phyloP scores from a whole-genome alignment of 176 grass and related monocot species.

The Carex parvula region DNA sequence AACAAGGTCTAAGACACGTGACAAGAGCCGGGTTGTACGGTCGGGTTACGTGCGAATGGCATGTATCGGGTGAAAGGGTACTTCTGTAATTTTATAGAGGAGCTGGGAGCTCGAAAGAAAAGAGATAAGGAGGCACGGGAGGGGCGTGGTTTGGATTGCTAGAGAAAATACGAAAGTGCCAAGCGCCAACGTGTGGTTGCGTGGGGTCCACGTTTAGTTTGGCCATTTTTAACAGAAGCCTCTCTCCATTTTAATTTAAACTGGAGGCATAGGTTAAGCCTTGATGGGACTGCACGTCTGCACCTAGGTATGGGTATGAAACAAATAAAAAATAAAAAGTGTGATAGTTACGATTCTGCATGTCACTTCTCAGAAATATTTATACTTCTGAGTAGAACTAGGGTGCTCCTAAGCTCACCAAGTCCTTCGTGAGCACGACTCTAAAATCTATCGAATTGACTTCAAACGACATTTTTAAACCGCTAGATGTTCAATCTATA shows the following conservation, averaged over 20 bases:
- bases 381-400: too few species aligned
- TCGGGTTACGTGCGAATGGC: neutral
- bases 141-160: neutral
- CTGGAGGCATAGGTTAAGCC: neutral
- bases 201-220: neutral
- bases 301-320: too few species aligned
- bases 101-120: neutral
- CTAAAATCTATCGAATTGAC: too few species aligned
- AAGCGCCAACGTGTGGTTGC: constrained; percentile 16
- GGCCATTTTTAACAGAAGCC: neutral
- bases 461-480: too few species aligned
- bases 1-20: constrained; percentile 7
- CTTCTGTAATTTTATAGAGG: neutral
- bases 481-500: too few species aligned
- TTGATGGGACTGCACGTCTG: neutral
- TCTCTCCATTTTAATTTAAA: neutral
- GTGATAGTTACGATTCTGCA: too few species aligned
- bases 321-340: too few species aligned
- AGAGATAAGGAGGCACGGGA: constrained; percentile 6
- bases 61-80: constrained; percentile 14
- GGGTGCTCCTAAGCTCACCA: too few species aligned
- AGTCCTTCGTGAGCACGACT: too few species aligned
- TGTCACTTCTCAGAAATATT: too few species aligned
- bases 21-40: constrained; percentile 4
- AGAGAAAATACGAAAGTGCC: neutral